A percentile compares a stretch with the other conserved stretches of the same genome.
phyloP scores from a whole-genome alignment of 2,329 filamentous ascomycete genomes.

The Lachnellula hyalina region DNA sequence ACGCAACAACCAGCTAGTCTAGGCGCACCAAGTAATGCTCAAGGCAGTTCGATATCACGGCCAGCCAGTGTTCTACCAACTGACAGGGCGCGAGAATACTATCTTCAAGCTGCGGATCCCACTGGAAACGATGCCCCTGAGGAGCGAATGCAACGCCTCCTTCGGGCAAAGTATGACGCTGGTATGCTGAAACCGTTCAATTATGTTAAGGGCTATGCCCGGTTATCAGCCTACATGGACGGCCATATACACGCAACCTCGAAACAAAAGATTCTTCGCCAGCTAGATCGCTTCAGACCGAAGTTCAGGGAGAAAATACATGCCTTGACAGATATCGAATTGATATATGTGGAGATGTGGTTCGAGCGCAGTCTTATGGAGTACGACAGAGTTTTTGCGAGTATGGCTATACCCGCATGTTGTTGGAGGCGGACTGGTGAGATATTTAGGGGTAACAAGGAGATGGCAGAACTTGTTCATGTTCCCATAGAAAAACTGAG shows the following conservation, averaged over 20 bases:
- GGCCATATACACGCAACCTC: slow-evolving; percentile 75
- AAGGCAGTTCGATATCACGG: slow-evolving; percentile 52
- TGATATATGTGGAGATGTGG: slow-evolving; percentile 98
- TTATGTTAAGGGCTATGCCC: slow-evolving; percentile 93
- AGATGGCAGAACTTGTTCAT: slow-evolving; percentile 95
- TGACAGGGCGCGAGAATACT: slow-evolving; percentile 75
- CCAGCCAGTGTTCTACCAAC: slow-evolving; percentile 54
- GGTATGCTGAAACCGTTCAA: slow-evolving; percentile 95
- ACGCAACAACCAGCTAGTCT: slow-evolving; percentile 31
- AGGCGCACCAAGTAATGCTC: slow-evolving; percentile 33
- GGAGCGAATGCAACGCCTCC: slow-evolving; percentile 89
- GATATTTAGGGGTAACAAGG: slow-evolving; percentile 95
- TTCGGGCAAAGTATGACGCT: slow-evolving; percentile 94
- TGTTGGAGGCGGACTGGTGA: slow-evolving; percentile 96
- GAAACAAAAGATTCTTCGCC: slow-evolving; percentile 85
- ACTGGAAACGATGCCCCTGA: slow-evolving; percentile 82
- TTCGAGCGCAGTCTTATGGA: slow-evolving; percentile 96
- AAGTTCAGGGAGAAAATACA: slow-evolving; percentile 97
- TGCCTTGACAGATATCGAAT: slow-evolving; percentile 83
- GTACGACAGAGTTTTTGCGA: slow-evolving; percentile 96
- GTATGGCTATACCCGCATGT: slow-evolving; percentile 97
- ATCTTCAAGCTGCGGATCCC: slow-evolving; percentile 93
- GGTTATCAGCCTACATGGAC: slow-evolving; percentile 87
- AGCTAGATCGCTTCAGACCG: slow-evolving; percentile 87
- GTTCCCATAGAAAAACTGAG: slow-evolving; percentile 85